Evolutionary conservation across 108 stramenopile genomes (phyloP).

Genomic region (Nitzschia inconspicua): DNA sequence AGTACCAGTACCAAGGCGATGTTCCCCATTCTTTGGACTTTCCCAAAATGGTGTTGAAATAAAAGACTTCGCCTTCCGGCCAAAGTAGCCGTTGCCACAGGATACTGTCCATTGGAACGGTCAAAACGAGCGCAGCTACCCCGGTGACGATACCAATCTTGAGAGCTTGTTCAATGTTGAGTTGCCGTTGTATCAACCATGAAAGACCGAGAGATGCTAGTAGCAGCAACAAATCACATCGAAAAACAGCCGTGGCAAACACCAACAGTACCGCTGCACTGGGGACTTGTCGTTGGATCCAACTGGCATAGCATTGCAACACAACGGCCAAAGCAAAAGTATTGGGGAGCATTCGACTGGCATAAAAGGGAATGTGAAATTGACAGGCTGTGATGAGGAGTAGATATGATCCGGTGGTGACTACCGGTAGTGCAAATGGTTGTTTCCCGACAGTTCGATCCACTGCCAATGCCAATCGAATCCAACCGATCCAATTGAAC

Average conservation of each 20-base stretch:
- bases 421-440: constrained; percentile 1
- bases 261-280: constrained; percentile 56
- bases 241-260: constrained; percentile 82
- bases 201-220: constrained; percentile 76
- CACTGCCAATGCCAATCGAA: constrained; percentile 53
- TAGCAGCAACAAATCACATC: constrained; percentile 93
- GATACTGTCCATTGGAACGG: constrained; percentile 84
- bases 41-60: constrained; percentile 94
- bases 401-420: constrained; percentile 42
- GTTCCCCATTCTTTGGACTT: constrained; percentile 94
- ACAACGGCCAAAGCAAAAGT: constrained; percentile 86
- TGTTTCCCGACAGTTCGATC: no score
- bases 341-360: constrained; percentile 94
- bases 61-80: constrained; percentile 97
- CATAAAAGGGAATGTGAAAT: constrained; percentile 97
- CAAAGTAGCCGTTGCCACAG: constrained; percentile 91
- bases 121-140: constrained; percentile 51
- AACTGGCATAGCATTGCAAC: constrained; percentile 63
- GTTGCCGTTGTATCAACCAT: constrained; percentile 57
- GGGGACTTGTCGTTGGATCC: constrained; percentile 49
- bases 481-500: constrained; percentile 48
- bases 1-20: constrained; percentile 93
- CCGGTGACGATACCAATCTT: constrained; percentile 62
- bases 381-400: constrained; percentile 75
- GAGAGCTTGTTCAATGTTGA: constrained; percentile 57